Evolutionary conservation across 495 filamentous ascomycete genomes (phyloP), one percentile per base, ranked within the genome.

Genomic region (Penicillium steckii): DNA sequence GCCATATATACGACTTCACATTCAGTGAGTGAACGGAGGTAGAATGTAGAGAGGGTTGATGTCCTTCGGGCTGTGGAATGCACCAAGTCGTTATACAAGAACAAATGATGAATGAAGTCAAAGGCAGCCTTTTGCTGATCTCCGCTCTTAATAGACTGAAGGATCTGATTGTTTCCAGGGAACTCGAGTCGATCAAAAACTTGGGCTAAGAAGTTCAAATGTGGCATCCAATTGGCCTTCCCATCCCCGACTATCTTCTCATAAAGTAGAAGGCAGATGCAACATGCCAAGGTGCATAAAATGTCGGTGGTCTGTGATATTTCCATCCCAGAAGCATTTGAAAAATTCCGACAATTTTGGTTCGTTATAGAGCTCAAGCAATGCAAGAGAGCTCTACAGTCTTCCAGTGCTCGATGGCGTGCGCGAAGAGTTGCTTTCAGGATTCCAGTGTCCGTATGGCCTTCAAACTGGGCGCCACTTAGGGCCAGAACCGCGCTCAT

Each of bases 31-130:
- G 19, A 5, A 8, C 17, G 26, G 7, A 47, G 44, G 13, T 49
- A 49, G 18, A 40, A 53, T 0, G 10, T 47, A 21, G 50, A 46
- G 9, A 46, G 15, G 2, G 43, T 40, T 8, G 42, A 24, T 18
- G 4, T 47, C 18, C 43, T 25, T 26, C 10, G 42, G 2, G 42
- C 37, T 3, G 41, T 53, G 4, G 50, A 46, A 3, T 37, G 29
- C 8, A 53, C 22, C 8, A 53, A 44, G 18, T 53, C 50, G 17
- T 53, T 38, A 17, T 53, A 53, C 18, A 46, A 26, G 29, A 53
- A 41, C 4, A 53, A 21, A 8, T 29, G 46, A 19, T 46, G 43
- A 12, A 53, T 32, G 19, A 53, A 53, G 8, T 21, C 24, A 23
- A 46, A 53, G 10, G 43, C 32, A 10, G 12, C 7, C 3, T 21